These are phyloP conservation scores for Typha latifolia DNA, from an alignment of 176 grass and related monocot species.

Conservation along the genomic window DNA sequence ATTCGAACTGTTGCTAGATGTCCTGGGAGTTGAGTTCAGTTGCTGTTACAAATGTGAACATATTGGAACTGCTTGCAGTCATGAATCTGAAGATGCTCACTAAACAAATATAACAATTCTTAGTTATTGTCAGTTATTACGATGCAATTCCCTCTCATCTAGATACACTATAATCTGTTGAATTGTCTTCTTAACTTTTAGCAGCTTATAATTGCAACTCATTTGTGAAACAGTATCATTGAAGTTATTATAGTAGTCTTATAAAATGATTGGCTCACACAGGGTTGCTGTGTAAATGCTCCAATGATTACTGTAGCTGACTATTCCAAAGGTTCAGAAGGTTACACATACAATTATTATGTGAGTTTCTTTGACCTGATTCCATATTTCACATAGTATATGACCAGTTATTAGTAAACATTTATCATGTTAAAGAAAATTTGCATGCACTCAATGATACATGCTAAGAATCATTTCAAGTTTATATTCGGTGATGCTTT, in stretches of 20 bases:
- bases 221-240: not conserved
- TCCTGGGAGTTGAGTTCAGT: not conserved
- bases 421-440: no score
- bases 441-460: no score
- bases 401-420: no score
- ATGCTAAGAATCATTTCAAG: no score
- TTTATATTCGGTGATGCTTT: no score
- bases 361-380: constrained; percentile 33
- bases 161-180: not conserved
- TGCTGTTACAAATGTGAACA: not conserved
- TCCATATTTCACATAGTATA: not conserved
- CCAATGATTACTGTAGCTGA: constrained; percentile 77
- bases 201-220: not conserved
- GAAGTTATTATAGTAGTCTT: not conserved
- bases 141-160: not conserved
- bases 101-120: constrained; percentile 4
- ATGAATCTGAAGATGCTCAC: constrained; percentile 1
- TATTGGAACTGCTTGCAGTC: not conserved
- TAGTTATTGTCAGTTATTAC: not conserved
- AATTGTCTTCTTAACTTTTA: constrained; percentile 1
- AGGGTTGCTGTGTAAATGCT: constrained; percentile 86
- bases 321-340: constrained; percentile 68
- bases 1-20: not conserved
- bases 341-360: constrained; percentile 74
- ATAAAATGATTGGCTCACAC: not conserved